Evolutionary conservation across 2,329 filamentous ascomycete genomes (phyloP), one percentile per base, ranked within the genome.

Genomic region (Domatiomyces catenatus): DNA sequence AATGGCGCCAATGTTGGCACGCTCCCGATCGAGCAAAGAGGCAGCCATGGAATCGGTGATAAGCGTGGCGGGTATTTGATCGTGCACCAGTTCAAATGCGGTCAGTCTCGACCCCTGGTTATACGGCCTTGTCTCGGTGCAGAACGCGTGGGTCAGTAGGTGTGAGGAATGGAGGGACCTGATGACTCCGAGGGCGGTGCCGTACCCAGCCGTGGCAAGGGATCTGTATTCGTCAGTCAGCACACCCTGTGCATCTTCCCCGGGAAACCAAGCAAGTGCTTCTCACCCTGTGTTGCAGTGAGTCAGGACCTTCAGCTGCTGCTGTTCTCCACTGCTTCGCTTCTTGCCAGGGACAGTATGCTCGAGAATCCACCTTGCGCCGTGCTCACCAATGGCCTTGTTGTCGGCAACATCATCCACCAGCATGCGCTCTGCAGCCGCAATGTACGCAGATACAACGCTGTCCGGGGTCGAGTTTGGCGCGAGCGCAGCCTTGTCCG

Each of bases 21-120:
- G 68, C 19, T 73, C 50, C 62, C 52, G 67, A 52, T 57, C 74
- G 63, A 98, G 84, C 7, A 98, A 75, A 0, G 90, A 83, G 10
- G 83, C 89, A 1, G 87, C 92, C 92, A 98, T 98, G 26, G 88
- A 95, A 68, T 98, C 92, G 0, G 90, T 94, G 59, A 98, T 83
- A 46, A 98, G 73, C 0, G 89, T 96, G 45, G 87, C 82, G 2
- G 92, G 90, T 50, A 98, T 94, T 15, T 80, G 72, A 67, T 98
- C 92, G 64, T 89, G 90, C 6, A 93, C 84, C n/a, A 98, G 78
- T 70, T 98, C 92, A 66, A 93, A 98, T 6, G 92, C 88, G 3
- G 92, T 98, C 52, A 98, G 74, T 18, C 92, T 81, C 48, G 89
- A 94, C 50, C 92, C 92, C 71, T 98, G 92, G 71, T 98, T 98